Evolutionary conservation across 2,329 filamentous ascomycete genomes (phyloP), one percentile per base, ranked within the genome.

Genomic region (Dactylonectria estremocensis): DNA sequence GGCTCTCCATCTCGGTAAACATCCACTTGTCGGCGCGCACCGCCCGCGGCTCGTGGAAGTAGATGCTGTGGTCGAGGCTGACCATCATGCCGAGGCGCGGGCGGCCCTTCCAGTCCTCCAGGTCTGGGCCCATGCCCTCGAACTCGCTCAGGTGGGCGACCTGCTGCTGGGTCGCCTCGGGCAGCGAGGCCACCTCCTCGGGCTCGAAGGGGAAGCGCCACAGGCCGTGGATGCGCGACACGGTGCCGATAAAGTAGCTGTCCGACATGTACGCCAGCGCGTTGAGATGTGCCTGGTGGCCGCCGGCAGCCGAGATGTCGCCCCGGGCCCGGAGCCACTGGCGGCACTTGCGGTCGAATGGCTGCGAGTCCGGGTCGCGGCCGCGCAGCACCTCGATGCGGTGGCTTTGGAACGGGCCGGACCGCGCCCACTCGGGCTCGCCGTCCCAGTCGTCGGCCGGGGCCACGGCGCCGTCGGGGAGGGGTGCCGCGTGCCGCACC

Each of bases 251-350:
- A 82, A 99, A 98, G 83, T 93, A 96, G 77, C 89, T 93, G 82
- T 98, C 95, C 28, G 91, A 94, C 84, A 98, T 93, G 83, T 98
- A 99, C 24, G 95, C 95, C 69, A 99, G 86, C 9, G 96, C 96
- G 43, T 89, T 92, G 40, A 98, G 85, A 78, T 98, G 95, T 11
- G 95, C 94, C 75, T 92, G 89, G 70, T 92, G 89, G 1, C 94
- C 94, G 20, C 93, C 94, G 3, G 85, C 85, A 1, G 88, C 86
- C 48, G 91, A 92, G 75, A 98, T 96, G 64, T 81, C 86, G 35
- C 95, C 95, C 57, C 91, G 84, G 10, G 92, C 91, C 60, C 92
- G 90, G 70, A 95, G 87, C 94, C 94, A 95, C 73, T 91, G 90
- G 57, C 89, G 86, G 64, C 92, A 88, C 77, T 88, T 89, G 77